Evolutionary conservation across 768 basidiomycete genomes (phyloP).

Genomic region (Lentinula detonsa): DNA sequence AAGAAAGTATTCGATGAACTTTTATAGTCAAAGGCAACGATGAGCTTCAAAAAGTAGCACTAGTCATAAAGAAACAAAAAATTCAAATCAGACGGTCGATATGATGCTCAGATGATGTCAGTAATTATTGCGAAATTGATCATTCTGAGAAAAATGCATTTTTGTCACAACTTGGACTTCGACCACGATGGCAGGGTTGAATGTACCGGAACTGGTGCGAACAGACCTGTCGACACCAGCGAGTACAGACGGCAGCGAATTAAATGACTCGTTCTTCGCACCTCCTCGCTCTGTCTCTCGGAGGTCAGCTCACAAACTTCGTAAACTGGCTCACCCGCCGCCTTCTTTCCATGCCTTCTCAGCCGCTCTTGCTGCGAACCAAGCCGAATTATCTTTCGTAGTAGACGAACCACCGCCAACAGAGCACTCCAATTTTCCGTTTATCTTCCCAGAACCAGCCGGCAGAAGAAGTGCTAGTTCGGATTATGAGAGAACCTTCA

Average conservation of each 20-base stretch:
- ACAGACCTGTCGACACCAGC: background rate
- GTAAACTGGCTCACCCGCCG: slow-evolving; percentile 3
- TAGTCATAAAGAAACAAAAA: too few species aligned
- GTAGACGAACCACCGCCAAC: background rate
- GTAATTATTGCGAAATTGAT: background rate
- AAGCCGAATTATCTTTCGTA: background rate
- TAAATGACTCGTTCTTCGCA: background rate
- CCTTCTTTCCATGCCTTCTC: slow-evolving; percentile 3
- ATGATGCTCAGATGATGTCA: background rate
- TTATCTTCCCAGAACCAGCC: background rate
- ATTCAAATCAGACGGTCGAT: background rate
- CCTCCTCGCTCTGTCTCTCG: background rate
- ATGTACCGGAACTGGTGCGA: background rate
- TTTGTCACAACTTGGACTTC: background rate
- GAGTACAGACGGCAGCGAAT: background rate
- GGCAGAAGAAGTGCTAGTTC: background rate
- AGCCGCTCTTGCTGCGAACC: background rate
- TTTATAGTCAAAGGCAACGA: too few species aligned
- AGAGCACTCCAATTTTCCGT: background rate
- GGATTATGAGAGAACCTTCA: slow-evolving; percentile 3
- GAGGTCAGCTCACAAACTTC: background rate
- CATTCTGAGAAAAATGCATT: too few species aligned
- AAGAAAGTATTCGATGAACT: too few species aligned
- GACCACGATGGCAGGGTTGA: background rate
- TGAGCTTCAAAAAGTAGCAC: too few species aligned